phyloP scores from a whole-genome alignment of 805 yeast genomes.

The Candida odintsovae region DNA sequence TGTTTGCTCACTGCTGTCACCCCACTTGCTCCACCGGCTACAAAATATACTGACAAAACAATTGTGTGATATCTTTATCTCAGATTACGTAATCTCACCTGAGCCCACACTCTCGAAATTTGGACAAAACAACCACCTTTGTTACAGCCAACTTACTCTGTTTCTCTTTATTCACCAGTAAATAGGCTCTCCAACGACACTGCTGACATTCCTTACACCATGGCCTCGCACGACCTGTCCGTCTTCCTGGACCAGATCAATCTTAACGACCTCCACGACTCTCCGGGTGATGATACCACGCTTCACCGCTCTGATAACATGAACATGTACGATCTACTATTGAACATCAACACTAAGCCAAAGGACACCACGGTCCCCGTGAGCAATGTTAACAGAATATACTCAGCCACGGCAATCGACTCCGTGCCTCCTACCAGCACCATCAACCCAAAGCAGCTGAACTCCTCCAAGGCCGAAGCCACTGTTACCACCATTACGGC shows the following conservation, averaged over 20 bases:
- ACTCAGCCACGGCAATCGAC: not conserved
- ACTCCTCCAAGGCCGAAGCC: slow-evolving; percentile 2
- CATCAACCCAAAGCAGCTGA: slow-evolving; percentile 16
- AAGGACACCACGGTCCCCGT: not conserved
- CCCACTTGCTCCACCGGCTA: too few species aligned
- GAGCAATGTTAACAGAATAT: not conserved
- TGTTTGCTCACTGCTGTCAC: too few species aligned
- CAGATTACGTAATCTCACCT: not conserved
- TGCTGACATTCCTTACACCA: not conserved
- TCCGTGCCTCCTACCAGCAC: slow-evolving; percentile 9
- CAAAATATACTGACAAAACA: too few species aligned
- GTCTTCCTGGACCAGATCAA: not conserved
- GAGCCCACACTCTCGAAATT: not conserved
- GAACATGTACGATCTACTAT: not conserved
- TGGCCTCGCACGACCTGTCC: not conserved
- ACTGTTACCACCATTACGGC: not conserved
- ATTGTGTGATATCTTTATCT: not conserved
- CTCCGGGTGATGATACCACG: not conserved
- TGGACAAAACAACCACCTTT: not conserved
- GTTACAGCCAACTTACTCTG: not conserved
- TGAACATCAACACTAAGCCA: not conserved
- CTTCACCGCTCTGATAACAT: not conserved
- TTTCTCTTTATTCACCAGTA: not conserved
- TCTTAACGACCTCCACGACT: not conserved
- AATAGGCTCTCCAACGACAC: not conserved